A percentile compares a stretch with the other conserved stretches of the same genome.
Conservation (phyloP, 1,139 yeast species). For the Protomyces arabidopsidicola region DNA sequence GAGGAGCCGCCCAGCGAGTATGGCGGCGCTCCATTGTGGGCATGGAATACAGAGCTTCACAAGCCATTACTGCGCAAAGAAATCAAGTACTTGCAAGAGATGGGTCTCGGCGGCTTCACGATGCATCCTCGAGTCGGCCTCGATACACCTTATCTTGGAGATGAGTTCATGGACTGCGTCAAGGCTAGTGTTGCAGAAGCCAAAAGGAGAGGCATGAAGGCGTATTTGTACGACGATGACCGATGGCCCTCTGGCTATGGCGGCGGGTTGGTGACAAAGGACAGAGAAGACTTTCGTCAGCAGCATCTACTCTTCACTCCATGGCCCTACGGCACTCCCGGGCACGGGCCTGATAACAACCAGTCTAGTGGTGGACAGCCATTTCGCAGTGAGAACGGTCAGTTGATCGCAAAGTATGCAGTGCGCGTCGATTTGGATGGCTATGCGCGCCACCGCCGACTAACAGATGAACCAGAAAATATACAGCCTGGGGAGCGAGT, state of each 20-base stretch:
- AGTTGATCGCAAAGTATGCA: slow-evolving; percentile 9
- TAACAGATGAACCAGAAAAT: slow-evolving; percentile 4
- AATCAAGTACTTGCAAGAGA: slow-evolving; percentile 9
- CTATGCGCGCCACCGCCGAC: slow-evolving; percentile 5
- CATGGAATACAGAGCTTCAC: slow-evolving; percentile 21
- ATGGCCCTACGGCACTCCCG: slow-evolving; percentile 19
- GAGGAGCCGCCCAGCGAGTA: slow-evolving; percentile 12
- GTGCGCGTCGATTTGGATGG: slow-evolving; percentile 5
- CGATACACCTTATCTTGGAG: slow-evolving; percentile 19
- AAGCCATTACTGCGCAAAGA: slow-evolving; percentile 21
- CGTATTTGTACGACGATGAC: slow-evolving; percentile 20
- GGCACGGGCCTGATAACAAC: slow-evolving; percentile 15
- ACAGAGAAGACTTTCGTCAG: slow-evolving; percentile 13
- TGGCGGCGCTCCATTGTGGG: slow-evolving; percentile 23
- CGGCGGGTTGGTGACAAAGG: slow-evolving; percentile 9
- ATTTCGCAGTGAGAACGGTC: slow-evolving; percentile 19
- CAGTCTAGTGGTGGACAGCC: slow-evolving; percentile 23
- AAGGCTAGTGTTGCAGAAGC: slow-evolving; percentile 18
- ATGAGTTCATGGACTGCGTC: slow-evolving; percentile 13
- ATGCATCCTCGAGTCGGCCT: slow-evolving; percentile 25
- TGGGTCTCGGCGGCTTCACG: slow-evolving; percentile 25
- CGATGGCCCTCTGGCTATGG: slow-evolving; percentile 25
- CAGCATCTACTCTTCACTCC: slow-evolving; percentile 21
- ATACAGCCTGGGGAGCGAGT: slow-evolving; percentile 10
- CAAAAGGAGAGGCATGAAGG: slow-evolving; percentile 14